Evolutionary conservation across 129 eudicot species (phyloP).

Genomic region (Heracleum sosnowskyi): DNA sequence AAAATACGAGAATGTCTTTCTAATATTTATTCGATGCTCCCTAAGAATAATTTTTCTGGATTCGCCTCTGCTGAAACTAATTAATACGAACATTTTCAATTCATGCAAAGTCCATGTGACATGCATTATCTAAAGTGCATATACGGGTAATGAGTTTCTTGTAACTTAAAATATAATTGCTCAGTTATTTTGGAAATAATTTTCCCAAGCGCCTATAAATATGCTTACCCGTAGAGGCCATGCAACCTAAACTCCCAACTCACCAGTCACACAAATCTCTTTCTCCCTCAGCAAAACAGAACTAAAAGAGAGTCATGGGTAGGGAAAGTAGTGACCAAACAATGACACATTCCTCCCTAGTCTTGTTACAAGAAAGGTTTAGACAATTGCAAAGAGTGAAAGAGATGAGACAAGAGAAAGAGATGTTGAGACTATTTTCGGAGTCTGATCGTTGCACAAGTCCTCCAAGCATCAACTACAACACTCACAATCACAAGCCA

Average conservation of each 20-base stretch:
- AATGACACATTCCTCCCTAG: slow-evolving; percentile 38
- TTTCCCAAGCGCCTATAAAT: not conserved
- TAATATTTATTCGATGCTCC: no score
- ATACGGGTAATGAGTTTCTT: not conserved
- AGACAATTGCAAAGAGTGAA: slow-evolving; percentile 57
- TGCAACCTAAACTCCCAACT: not conserved
- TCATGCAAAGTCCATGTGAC: not conserved
- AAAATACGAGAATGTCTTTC: no score
- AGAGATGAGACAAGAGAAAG: slow-evolving; percentile 64
- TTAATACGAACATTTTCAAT: no score
- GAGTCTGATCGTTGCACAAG: slow-evolving; percentile 7
- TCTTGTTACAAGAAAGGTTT: slow-evolving; percentile 80
- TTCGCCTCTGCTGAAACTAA: no score
- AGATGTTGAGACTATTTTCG: slow-evolving; percentile 30
- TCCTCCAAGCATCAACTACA: slow-evolving; percentile 1
- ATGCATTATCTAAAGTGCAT: not conserved
- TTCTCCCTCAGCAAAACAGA: not conserved
- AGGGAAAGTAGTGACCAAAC: slow-evolving; percentile 24
- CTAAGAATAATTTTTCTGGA: no score
- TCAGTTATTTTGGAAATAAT: not conserved
- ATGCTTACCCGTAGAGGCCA: not conserved
- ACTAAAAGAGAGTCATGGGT: slow-evolving; percentile 18
- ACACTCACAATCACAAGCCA: not conserved
- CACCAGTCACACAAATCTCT: not conserved
- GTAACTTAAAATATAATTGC: not conserved